Evolutionary conservation across 2,329 filamentous ascomycete species (phyloP), one percentile per base, ranked within the genome.

Genomic region (Alternaria burnsii): DNA sequence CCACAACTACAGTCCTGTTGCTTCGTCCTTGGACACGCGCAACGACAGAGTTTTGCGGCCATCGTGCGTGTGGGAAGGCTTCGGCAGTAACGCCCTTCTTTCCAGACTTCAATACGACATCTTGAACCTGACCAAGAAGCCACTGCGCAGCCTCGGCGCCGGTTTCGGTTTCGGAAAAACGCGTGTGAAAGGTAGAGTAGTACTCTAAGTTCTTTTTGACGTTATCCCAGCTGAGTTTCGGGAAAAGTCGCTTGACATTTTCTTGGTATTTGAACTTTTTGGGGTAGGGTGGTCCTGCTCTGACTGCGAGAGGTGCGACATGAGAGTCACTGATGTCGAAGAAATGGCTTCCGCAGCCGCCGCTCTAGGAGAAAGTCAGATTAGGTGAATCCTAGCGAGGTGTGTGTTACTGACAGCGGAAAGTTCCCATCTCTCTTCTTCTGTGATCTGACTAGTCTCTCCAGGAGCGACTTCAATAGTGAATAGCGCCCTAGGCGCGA

Each of bases 91-190:
- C 20, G 3, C 40, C 40, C 5, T 24, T 16, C 40, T 24, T 42
- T 42, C 40, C 20, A 24, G 40, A 42, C 89, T 88, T 92, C 93
- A 97, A 1, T 87, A 80, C 86, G 18, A 91, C 89, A 43, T 86
- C 80, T 65, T 88, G 86, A 58, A 97, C 90, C 73, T 90, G 89
- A 59, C 85, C 81, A 22, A 93, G 85, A 42, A 98, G 85, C 94
- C 94, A 98, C 66, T 90, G 88, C 1, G 93, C 94, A 0, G 93
- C 97, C 79, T 97, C 85, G 9, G 87, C 86, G 28, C 94, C 94
- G 72, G 62, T 66, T 5, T 59, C 59, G 26, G 62, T 66, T 20
- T 63, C 66, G 47, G 66, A 69, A 62, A 69, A 74, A 18, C 71
- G 66, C 55, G 70, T 74, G 30, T 70, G 65, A 60, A 66, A 74